Base-by-base conservation (phyloP, 345 rosid genomes). In the Euphorbia lathyris region DNA sequence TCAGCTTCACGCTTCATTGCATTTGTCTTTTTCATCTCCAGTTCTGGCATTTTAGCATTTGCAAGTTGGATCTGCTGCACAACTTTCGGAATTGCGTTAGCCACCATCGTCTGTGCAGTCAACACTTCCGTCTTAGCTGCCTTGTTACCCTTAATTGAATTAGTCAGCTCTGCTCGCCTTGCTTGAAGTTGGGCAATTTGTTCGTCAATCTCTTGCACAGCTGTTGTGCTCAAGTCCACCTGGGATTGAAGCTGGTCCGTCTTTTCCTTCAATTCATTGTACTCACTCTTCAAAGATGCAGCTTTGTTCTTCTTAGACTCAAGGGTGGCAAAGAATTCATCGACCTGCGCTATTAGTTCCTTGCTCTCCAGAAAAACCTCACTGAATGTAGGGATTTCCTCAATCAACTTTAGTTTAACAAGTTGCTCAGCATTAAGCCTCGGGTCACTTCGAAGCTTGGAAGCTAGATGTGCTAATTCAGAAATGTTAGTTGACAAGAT, bases 341-440 rank as follows among this genome's bases (percentile, higher is more conserved):
- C 63, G 23, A 88, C 88, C 45, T 83, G 78, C 36, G 74, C 72
- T 65, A 84, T 74, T 23, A 76, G 43, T 38, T 65, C 65, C 79
- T 83, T 77, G 76, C 83, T 84, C 78, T 85, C 87, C 1, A 82
- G 76, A 52, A 79, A 90, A 23, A 80, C 87, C 78, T 83, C 78
- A 42, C 88, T 81, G 58, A 82, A 85, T 14, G 76, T 72, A 29
- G 96, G 89, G 14, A 90, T 83, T 74, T 90, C 91, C 69, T 86
- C 86, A 7, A 90, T 80, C 62, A 85, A 76, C 74, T 86, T 88
- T 68, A 85, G 58, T 82, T 83, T 88, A 40, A 88, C 88, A 34
- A 80, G 85, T 70, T 88, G 86, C 32, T 84, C 93, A 1, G 90
- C 90, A 77, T 74, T 77, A 29, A 90, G 74, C 55, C 51, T 69